Base-by-base conservation (phyloP, 2,329 filamentous ascomycete genomes). In the Gnomoniopsis sp. region DNA sequence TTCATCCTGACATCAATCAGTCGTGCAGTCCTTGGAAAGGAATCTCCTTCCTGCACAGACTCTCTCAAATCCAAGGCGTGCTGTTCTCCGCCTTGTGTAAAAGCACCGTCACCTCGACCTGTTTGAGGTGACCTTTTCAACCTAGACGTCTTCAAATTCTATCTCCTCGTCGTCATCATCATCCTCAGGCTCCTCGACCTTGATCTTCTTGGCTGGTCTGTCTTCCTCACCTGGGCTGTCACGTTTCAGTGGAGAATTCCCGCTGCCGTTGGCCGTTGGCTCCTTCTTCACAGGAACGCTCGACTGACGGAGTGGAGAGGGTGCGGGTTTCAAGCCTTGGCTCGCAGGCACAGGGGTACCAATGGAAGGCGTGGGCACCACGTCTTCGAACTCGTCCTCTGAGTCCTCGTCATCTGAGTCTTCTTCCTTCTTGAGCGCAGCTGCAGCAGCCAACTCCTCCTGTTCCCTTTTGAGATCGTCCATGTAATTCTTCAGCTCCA, bases 401-500 rank as follows among this genome's bases (percentile, higher is more conserved):
- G 76, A 76, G 4, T 76, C 72, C 6, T 72, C 69, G 1, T 74
- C 70, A 0, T 66, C 65, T 2, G 57, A 79, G 19, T 76, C 74
- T 8, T 82, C 79, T 14, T 76, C 77, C 23, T 77, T 77, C 22
- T 75, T 75, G 23, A 79, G 77, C 1, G 76, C 75, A 55, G 80
- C 78, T 17, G 78, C 76, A 46, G 77, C 77, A 56, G 64, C 51
- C 69, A 67, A 33, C 26, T 55, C 51, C 6, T 49, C 55, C 30
- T 61, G 60, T 41, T 79, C 75, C 17, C 77, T 72, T 65, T 86
- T 86, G 19, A 91, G 77, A 59, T 82, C 82, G 41, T 83, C 83
- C 69, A 90, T 91, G 58, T 89, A 85, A 55, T 85, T 84, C 57
- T 88, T 86, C 62, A 91, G 82, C 58, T 82, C 79, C 46, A 82